A percentile compares a stretch with the other conserved stretches of the same genome.
Conservation (phyloP, 1,284 basidiomycete genomes). For the Inonotus obliquus region DNA sequence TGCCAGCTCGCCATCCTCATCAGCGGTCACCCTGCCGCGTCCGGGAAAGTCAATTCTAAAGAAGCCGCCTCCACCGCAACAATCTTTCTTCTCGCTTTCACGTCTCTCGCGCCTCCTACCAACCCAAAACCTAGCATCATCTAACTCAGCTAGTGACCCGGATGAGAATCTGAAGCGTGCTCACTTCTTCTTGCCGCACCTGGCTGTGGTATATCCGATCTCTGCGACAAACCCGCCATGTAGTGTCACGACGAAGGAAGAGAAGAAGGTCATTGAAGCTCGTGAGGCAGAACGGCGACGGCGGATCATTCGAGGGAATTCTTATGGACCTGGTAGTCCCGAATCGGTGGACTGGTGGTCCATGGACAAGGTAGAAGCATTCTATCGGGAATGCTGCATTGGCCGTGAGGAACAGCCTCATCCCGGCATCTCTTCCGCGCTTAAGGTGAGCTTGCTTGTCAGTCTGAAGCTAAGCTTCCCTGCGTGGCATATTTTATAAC, state of each 20-base stretch:
- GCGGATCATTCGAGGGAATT: slow-evolving; percentile 55
- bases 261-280: slow-evolving; percentile 66
- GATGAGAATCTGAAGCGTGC: slow-evolving; percentile 65
- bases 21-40: slow-evolving; percentile 68
- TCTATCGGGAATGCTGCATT: slow-evolving; percentile 77
- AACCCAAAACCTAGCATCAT: slow-evolving; percentile 32
- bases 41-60: slow-evolving; percentile 78
- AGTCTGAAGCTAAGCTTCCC: not conserved
- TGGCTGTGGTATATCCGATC: slow-evolving; percentile 84
- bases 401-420: slow-evolving; percentile 72
- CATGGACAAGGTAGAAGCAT: slow-evolving; percentile 73
- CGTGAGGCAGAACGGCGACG: slow-evolving; percentile 58
- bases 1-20: slow-evolving; percentile 60
- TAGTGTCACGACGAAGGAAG: slow-evolving; percentile 66
- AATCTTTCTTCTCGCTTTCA: slow-evolving; percentile 58
- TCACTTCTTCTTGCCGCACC: slow-evolving; percentile 79
- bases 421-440: slow-evolving; percentile 58
- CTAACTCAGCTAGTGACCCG: slow-evolving; percentile 18
- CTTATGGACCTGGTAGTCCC: slow-evolving; percentile 30
- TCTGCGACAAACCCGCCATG: slow-evolving; percentile 75
- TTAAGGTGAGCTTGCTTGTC: slow-evolving; percentile 50
- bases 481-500: not conserved
- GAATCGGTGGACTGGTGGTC: slow-evolving; percentile 67
- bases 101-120: slow-evolving; percentile 65
- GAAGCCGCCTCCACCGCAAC: slow-evolving; percentile 62